Evolutionary conservation across 345 rosid genomes (phyloP).

Genomic region (Eucalyptus erythrocorys): DNA sequence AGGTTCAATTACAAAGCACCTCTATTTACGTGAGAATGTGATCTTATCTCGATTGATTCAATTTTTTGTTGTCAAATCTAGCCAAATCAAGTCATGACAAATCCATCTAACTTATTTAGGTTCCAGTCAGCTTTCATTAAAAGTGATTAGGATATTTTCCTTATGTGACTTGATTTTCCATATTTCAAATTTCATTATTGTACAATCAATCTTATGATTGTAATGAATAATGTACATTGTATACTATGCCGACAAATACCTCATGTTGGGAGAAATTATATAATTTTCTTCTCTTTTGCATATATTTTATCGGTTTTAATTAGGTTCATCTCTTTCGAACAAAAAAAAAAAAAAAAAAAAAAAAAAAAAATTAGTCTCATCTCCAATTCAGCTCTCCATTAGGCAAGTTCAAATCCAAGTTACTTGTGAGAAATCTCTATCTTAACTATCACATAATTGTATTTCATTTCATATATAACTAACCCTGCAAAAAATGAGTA

Average conservation of each 20-base stretch:
- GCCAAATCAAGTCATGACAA: neutral
- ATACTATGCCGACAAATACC: neutral
- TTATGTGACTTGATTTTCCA: too few species aligned
- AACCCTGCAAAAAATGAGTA: too few species aligned
- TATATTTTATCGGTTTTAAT: too few species aligned
- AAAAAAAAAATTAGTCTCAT: neutral
- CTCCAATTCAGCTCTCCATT: neutral
- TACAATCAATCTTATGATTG: too few species aligned
- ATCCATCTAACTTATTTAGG: neutral
- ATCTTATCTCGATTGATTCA: neutral
- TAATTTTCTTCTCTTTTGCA: neutral
- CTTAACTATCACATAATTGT: too few species aligned
- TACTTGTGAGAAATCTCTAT: neutral
- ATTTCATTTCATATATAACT: neutral
- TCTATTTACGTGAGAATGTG: neutral
- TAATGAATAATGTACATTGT: too few species aligned
- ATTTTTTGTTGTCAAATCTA: neutral
- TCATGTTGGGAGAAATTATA: neutral
- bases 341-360: too few species aligned
- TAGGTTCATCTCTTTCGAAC: neutral
- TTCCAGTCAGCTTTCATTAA: fast-evolving
- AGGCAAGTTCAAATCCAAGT: neutral
- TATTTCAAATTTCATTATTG: neutral
- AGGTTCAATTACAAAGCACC: neutral
- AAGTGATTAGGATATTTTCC: neutral